Evolutionary conservation across 495 filamentous ascomycete species (phyloP), one percentile per base, ranked within the genome.

Genomic region (Aspergillus diversus): DNA sequence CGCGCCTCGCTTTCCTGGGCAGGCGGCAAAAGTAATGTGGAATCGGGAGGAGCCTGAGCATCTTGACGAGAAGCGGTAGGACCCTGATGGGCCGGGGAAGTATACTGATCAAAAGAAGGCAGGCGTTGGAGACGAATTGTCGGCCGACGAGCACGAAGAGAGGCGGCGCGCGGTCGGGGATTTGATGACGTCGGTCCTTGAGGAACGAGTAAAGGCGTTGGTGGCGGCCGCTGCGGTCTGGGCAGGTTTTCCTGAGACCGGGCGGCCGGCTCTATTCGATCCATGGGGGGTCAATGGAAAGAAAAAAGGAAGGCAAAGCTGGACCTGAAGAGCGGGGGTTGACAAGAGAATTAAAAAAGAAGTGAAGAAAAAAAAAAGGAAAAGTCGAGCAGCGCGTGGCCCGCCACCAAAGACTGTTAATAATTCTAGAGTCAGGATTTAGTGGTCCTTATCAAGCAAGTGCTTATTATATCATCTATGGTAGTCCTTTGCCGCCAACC

Each of bases 241-340:
- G 56, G 13, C 61, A 66, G 57, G 54, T 56, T 21, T 43, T 57
- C 43, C 53, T 56, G 60, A 56, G 60, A 51, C 60, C 69, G 72
- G 54, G 66, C 72, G 39, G 63, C 68, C 31, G 72, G 69, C 71
- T 79, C 77, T 65, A 79, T 81, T 65, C 63, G 77, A 78, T 81
- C 77, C 78, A 81, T 81, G 63, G 59, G 7, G 7, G 51, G 61
- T 52, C 37, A 57, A 43, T 55, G 47, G 47, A 60, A 3, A n/a
- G 33, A 51, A 15, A 49, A 11, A 63, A 33, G 33, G 35, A 6
- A 48, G 33, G 51, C 2, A 34, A 7, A 31, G 46, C 21, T 42
- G 27, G 3, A 57, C 42, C 50, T 32, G 27, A 37, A 46, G 42
- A 54, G 42, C 35, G 58, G 17, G 57, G 13, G 43, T 27, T 27